Evolutionary conservation across 345 rosid species (phyloP), one percentile per base, ranked within the genome.

Genomic region (Eucalyptus albens): DNA sequence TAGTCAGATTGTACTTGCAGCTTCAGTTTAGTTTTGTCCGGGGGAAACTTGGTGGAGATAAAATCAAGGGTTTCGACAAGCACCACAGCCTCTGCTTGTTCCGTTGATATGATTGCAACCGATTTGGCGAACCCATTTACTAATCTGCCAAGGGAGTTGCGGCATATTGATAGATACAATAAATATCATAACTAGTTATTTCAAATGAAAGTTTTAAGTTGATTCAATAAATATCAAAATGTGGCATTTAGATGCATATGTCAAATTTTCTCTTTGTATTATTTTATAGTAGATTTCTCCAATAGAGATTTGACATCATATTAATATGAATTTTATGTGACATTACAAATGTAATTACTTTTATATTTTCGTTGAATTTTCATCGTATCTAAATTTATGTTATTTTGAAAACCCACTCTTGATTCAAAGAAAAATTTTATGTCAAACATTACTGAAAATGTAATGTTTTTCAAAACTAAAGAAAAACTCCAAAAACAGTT

Each of bases 51-150:
- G 22, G 21, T 16, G 22, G 55, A 51, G 55, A 51, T 51, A 51
- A 51, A 51, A 51, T 51, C 55, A 0, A 51, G 22, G 9, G 55
- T 51, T 51, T 51, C 8, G 22, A 51, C 22, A 7, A 51, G 4
- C 22, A 17, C 0, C 19, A 0, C 1, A 16, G 1, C 22, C 55
- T 51, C 1, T 51, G 0, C 55, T 51, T 51, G 55, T 51, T 51
- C 0, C 4, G 2, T 22, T 2, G 55, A 51, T 9, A 0, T 16
- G 4, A 6, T 7, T 51, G 9, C 2, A 50, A 50, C 3, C 2
- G 7, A 50, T 50, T 50, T 50, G 53, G 19, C 0, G 7, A 50
- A 50, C 53, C 8, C 53, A 50, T 6, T 6, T 15, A 50, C 53
- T 50, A 50, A 50, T 15, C 3, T 50, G 1, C 53, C 17, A 6